phyloP scores from a whole-genome alignment of 441 rosid species.

The Bruguiera hainesii region DNA sequence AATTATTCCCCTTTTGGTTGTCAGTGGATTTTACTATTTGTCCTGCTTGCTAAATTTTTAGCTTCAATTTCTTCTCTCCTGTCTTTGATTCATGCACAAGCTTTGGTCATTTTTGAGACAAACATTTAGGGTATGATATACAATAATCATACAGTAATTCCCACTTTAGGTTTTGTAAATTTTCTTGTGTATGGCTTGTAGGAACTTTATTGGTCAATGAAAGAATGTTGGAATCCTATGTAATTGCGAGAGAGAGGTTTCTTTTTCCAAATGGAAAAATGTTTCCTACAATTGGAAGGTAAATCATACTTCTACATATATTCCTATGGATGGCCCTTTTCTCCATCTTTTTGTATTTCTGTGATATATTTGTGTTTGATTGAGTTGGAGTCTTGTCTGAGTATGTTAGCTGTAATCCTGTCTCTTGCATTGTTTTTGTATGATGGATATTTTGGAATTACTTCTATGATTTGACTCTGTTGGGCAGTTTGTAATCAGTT shows the following conservation, averaged over 20 bases:
- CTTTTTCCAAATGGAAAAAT: slow-evolving; percentile 77
- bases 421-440: slow-evolving; percentile 6
- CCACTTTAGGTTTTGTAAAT: background rate
- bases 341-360: background rate
- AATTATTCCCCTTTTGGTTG: background rate
- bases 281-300: slow-evolving; percentile 95
- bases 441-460: background rate
- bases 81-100: background rate
- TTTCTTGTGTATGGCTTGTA: slow-evolving; percentile 28
- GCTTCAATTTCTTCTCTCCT: background rate
- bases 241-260: slow-evolving; percentile 93
- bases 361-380: slow-evolving; percentile 7
- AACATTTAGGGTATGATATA: slow-evolving; percentile 6
- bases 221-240: slow-evolving; percentile 93
- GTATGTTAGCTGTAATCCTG: slow-evolving; percentile 3
- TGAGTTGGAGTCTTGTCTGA: background rate
- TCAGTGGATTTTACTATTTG: background rate
- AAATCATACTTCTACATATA: slow-evolving; percentile 7
- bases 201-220: slow-evolving; percentile 93
- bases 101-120: slow-evolving; percentile 5
- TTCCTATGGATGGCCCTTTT: background rate
- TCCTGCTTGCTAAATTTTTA: background rate
- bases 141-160: slow-evolving; percentile 11
- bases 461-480: too few species aligned
- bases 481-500: too few species aligned